phyloP scores from a whole-genome alignment of 805 yeast species.

The Myxozyma melibiosi region DNA sequence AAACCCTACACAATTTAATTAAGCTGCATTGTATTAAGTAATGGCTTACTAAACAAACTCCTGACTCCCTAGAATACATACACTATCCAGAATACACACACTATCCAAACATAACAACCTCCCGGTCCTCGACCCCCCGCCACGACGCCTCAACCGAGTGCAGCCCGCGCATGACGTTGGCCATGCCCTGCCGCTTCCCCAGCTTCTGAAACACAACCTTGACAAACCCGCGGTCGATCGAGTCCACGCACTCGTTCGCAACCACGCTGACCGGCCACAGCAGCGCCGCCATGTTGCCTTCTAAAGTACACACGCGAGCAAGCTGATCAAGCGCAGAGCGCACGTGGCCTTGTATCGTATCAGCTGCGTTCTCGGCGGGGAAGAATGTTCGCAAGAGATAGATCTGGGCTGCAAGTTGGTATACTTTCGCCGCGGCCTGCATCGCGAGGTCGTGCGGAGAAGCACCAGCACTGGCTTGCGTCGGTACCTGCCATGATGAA shows the following conservation, averaged over 20 bases:
- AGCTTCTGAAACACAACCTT: conserved; percentile 31
- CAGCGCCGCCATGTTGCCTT: conserved; percentile 33
- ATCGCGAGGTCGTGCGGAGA: conserved; percentile 22
- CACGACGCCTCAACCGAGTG: conserved; percentile 27
- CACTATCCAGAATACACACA: background rate
- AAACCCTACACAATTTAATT: too few relatives aligned
- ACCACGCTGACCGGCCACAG: conserved; percentile 33
- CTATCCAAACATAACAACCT: conserved; percentile 26
- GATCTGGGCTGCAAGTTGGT: conserved; percentile 32
- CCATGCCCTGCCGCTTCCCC: conserved; percentile 32
- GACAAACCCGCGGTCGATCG: conserved; percentile 32
- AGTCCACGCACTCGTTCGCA: conserved; percentile 30
- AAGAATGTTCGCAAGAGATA: conserved; percentile 28
- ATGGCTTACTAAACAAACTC: too few relatives aligned
- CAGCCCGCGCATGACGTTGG: conserved; percentile 27
- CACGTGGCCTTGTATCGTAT: conserved; percentile 24
- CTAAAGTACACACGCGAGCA: conserved; percentile 31
- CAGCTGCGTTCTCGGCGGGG: conserved; percentile 24
- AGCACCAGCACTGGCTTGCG: background rate
- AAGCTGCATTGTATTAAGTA: too few relatives aligned
- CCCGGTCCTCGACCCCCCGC: conserved; percentile 16
- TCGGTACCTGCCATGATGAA: conserved; percentile 25
- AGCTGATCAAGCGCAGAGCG: conserved; percentile 27
- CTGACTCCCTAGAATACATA: background rate
- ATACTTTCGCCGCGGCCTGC: conserved; percentile 32